These are phyloP conservation scores for Exophiala calicioides DNA, from an alignment of 2,329 filamentous ascomycete genomes.

Conservation along the genomic window DNA sequence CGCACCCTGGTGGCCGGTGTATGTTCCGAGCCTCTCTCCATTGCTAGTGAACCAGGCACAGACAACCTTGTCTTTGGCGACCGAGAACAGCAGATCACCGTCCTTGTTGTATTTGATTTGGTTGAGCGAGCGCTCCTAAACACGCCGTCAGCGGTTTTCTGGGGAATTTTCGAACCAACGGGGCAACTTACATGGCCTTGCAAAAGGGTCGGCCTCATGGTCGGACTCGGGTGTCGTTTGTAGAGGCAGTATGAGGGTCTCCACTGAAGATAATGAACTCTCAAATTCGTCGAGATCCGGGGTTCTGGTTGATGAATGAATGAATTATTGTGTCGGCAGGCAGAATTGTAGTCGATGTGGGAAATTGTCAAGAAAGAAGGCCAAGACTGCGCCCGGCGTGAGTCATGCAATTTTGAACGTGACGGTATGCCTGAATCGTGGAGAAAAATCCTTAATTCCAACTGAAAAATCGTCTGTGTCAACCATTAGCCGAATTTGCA, in stretches of 20 bases:
- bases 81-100: conserved; percentile 95
- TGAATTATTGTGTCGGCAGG: background rate
- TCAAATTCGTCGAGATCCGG: conserved; percentile 3
- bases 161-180: conserved; percentile 14
- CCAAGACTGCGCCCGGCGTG: conserved; percentile 5
- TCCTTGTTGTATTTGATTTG: conserved; percentile 95
- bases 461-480: conserved; percentile 10
- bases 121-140: conserved; percentile 83
- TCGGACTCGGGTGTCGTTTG: conserved; percentile 49
- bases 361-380: conserved; percentile 5
- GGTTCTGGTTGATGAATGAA: background rate
- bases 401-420: conserved; percentile 19
- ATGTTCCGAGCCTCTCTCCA: conserved; percentile 94
- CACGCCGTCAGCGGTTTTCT: conserved; percentile 29
- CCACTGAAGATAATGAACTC: too few species aligned
- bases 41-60: conserved; percentile 98
- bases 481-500: conserved; percentile 13
- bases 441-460: conserved; percentile 8
- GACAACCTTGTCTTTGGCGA: conserved; percentile 93
- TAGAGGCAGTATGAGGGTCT: background rate
- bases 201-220: conserved; percentile 98
- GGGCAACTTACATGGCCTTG: conserved; percentile 71
- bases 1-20: conserved; percentile 94
- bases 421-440: conserved; percentile 15
- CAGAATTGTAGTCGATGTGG: conserved; percentile 2